These are phyloP conservation scores for Gossypium herbaceum DNA, from an alignment of 345 rosid genomes.

Conservation along the genomic window DNA sequence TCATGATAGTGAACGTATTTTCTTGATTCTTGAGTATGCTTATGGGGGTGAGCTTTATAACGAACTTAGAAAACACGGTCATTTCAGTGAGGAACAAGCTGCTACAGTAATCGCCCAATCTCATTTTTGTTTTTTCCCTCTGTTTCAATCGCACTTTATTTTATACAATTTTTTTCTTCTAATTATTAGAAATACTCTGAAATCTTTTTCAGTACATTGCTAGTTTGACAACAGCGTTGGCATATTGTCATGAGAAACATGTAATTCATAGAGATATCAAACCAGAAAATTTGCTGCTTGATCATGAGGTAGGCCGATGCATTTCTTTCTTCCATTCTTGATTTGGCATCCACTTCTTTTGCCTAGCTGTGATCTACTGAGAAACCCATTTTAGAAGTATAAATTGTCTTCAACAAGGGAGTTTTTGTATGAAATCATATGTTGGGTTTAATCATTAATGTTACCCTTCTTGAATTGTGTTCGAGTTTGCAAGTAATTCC, in stretches of 20 bases:
- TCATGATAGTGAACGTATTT: slow-evolving; percentile 61
- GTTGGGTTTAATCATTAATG: background rate
- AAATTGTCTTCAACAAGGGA: background rate
- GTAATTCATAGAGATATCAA: slow-evolving; percentile 97
- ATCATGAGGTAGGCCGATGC: slow-evolving; percentile 66
- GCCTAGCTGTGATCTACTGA: background rate
- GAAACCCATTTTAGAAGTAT: background rate
- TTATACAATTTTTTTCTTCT: background rate
- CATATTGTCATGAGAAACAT: slow-evolving; percentile 82
- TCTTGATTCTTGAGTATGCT: slow-evolving; percentile 96
- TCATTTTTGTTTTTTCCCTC: background rate
- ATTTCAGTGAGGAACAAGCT: slow-evolving; percentile 62
- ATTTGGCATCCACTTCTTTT: background rate
- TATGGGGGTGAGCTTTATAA: slow-evolving; percentile 81
- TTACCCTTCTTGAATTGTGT: background rate
- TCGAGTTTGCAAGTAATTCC: background rate
- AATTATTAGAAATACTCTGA: background rate
- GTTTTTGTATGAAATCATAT: background rate
- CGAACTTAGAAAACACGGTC: slow-evolving; percentile 53
- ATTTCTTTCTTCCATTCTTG: background rate
- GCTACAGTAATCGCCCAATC: slow-evolving; percentile 54
- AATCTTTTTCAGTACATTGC: slow-evolving; percentile 65
- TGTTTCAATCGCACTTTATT: background rate
- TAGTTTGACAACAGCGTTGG: slow-evolving; percentile 80
- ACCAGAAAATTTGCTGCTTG: slow-evolving; percentile 94